Conservation (phyloP, 78 protist species). For the Dictyostelium intermedium region DNA sequence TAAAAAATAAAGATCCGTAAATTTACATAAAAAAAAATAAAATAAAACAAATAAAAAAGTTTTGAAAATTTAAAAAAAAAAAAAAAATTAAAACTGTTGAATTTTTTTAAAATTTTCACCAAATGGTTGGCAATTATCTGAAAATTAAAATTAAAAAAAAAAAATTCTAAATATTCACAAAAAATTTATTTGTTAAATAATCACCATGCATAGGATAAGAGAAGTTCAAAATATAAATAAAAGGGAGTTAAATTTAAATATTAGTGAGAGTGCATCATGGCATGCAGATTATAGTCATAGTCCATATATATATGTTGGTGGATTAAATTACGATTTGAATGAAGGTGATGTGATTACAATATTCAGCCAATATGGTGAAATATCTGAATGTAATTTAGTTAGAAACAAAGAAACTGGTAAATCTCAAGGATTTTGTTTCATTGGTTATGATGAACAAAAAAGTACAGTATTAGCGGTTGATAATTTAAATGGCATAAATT, state of each 20-base stretch:
- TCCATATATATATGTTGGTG: slow-evolving; percentile 66
- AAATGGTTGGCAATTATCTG: not conserved
- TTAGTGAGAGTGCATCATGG: slow-evolving; percentile 81
- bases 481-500: slow-evolving; percentile 93
- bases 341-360: slow-evolving; percentile 88
- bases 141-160: too few relatives aligned
- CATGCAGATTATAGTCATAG: slow-evolving; percentile 80
- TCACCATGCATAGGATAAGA: slow-evolving; percentile 47
- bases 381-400: slow-evolving; percentile 88
- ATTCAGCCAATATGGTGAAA: slow-evolving; percentile 89
- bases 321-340: slow-evolving; percentile 43
- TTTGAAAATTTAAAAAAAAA: too few relatives aligned
- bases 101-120: too few relatives aligned
- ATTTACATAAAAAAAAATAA: not conserved
- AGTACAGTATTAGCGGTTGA: slow-evolving; percentile 94
- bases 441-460: slow-evolving; percentile 94
- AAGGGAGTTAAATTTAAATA: slow-evolving; percentile 32
- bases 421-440: slow-evolving; percentile 91
- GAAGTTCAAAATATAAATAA: slow-evolving; percentile 77
- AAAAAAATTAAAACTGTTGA: too few relatives aligned
- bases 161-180: too few relatives aligned
- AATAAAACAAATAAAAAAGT: too few relatives aligned
- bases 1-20: not conserved
- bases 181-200: too few relatives aligned
- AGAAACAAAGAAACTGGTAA: slow-evolving; percentile 94